These are phyloP conservation scores for Cordyceps farinosa DNA, from an alignment of 2,329 filamentous ascomycete species.

Conservation along the genomic window DNA sequence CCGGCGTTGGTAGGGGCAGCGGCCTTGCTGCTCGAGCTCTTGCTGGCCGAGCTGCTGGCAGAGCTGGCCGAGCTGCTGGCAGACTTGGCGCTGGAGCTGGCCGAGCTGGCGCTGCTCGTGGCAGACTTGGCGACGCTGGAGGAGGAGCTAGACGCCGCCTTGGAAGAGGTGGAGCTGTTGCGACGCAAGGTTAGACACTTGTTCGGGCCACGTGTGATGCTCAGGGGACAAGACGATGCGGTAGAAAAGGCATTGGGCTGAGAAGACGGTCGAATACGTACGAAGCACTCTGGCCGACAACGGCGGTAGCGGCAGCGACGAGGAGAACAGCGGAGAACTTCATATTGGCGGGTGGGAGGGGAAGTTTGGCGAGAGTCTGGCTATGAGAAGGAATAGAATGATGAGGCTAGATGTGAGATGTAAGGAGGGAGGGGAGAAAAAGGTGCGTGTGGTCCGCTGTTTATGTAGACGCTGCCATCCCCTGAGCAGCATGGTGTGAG, in stretches of 20 bases:
- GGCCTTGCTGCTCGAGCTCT: background rate
- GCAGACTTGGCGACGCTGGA: background rate
- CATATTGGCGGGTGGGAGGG: background rate
- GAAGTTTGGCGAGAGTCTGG: background rate
- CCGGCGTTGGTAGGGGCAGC: conserved; percentile 4
- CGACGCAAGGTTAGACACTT: background rate
- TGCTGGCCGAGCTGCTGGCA: background rate
- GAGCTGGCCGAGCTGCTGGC: background rate
- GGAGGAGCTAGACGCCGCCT: background rate
- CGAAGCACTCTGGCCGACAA: background rate
- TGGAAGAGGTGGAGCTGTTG: background rate
- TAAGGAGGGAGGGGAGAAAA: background rate
- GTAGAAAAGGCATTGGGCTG: too few relatives aligned
- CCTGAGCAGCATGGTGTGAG: background rate
- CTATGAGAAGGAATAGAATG: background rate
- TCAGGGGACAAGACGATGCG: background rate
- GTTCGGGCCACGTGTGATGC: background rate
- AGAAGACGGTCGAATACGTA: background rate
- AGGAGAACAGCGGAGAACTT: conserved; percentile 10
- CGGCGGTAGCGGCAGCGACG: conserved; percentile 1
- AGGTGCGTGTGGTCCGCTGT: background rate
- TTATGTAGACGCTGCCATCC: background rate
- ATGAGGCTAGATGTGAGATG: background rate
- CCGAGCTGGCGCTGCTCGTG: background rate
- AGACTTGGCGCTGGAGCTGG: background rate